phyloP scores from a whole-genome alignment of 2,329 filamentous ascomycete species.

The Paraphaeosphaeria sporulosa region DNA sequence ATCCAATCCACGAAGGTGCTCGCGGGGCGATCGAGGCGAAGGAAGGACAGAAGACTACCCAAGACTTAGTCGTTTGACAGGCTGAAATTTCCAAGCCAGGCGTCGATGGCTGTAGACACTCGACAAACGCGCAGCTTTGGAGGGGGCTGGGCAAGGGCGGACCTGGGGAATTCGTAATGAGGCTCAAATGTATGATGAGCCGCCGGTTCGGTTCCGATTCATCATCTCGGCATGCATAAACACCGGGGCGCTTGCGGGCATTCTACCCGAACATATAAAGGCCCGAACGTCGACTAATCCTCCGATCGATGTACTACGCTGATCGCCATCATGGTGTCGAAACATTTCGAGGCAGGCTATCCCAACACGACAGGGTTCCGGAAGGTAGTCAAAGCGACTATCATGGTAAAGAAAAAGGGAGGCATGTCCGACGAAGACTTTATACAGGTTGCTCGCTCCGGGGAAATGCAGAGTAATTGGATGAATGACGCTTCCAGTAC shows the following conservation, averaged over 20 bases:
- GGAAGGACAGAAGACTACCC: constrained; percentile 12
- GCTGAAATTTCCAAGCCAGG: constrained; percentile 12
- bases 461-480: background rate
- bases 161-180: constrained; percentile 14
- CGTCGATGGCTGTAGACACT: background rate
- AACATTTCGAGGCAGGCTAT: constrained; percentile 57
- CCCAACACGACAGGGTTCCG: constrained; percentile 54
- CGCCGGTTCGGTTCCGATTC: constrained; percentile 14
- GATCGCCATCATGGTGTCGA: constrained; percentile 49
- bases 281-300: background rate
- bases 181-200: constrained; percentile 13
- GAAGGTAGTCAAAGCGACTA: constrained; percentile 56
- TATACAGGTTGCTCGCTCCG: constrained; percentile 27
- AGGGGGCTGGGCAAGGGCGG: background rate
- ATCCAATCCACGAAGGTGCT: constrained; percentile 42
- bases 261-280: background rate
- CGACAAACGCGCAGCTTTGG: constrained; percentile 4
- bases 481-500: constrained; percentile 50
- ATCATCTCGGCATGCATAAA: constrained; percentile 6
- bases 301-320: background rate
- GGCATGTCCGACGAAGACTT: constrained; percentile 55
- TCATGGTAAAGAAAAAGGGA: constrained; percentile 57
- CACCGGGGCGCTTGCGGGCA: background rate
- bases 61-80: constrained; percentile 9
- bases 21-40: constrained; percentile 21